Evolutionary conservation across 164 flowering plant genomes (phyloP), one percentile per base, ranked within the genome.

Genomic region (Umbellularia californica): DNA sequence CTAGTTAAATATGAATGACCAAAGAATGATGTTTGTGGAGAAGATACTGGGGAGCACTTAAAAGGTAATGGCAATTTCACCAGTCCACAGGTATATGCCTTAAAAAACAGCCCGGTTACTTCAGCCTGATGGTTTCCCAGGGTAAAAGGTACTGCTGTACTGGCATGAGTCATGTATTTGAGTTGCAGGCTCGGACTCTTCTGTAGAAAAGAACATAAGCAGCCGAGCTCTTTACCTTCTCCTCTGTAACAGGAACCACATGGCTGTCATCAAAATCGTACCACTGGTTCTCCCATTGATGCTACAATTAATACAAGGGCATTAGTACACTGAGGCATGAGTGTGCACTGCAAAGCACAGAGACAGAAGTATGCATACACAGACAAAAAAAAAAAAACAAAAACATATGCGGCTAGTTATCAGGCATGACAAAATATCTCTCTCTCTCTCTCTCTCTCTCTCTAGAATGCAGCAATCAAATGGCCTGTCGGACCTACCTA

Each of bases 201-300:
- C 90, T 82, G 81, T 91, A 93, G 86, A 93, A 93, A 70, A 93
- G 92, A 80, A 93, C 92, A 83, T 93, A 93, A 58, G 97, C 94
- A 60, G 95, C 98, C 0, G 97, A 86, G 22, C 91, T 81, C 80
- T 89, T 93, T 63, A 93, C 84, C 79, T 86, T 87, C 67, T 88
- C 92, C 82, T 76, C 87, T 75, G 79, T 75, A 74, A 92, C 82
- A 19, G 90, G 90, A 72, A 30, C 73, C 71, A 93, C 97, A 74
- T 77, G 86, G 84, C 93, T 88, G 81, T 93, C 98, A 65, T 91
- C 94, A 65, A 93, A 93, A 75, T 92, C 92, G 74, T 88, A 92
- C 97, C 97, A 92, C 72, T 64, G 84, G 65, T 81, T 89, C 52
- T 87, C 96, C 67, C 90, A 93, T 71, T 90, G 91, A 94, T 91